Conservation (phyloP, 257 asterid genomes). For the Ophiorrhiza pumila region DNA sequence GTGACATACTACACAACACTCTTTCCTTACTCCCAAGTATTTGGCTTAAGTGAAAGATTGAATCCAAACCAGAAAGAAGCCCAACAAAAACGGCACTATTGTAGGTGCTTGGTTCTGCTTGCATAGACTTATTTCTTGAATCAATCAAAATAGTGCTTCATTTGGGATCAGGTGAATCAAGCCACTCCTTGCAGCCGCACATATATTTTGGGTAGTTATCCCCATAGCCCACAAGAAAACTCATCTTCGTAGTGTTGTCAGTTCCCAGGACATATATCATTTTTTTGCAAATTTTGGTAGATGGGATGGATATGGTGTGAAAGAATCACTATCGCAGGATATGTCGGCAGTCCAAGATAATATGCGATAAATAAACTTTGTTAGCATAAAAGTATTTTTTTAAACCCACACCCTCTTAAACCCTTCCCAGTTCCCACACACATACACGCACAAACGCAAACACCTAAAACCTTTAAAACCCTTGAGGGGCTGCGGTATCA, state of each 20-base stretch:
- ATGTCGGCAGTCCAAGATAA: slow-evolving; percentile 52
- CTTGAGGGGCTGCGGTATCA: not conserved
- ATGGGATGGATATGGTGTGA: slow-evolving; percentile 47
- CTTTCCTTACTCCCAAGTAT: not conserved
- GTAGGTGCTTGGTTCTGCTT: slow-evolving; percentile 78
- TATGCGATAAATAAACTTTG: too few relatives aligned
- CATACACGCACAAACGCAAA: not conserved
- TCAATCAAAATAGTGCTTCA: slow-evolving; percentile 66
- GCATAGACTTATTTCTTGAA: slow-evolving; percentile 81
- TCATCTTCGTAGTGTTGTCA: slow-evolving; percentile 66
- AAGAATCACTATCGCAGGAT: slow-evolving; percentile 47
- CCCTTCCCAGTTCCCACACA: not conserved
- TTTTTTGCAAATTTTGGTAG: slow-evolving; percentile 74
- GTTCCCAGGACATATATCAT: slow-evolving; percentile 77
- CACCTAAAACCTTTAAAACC: not conserved
- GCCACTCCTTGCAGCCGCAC: slow-evolving; percentile 88
- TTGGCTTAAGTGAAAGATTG: slow-evolving; percentile 41
- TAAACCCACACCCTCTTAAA: not conserved
- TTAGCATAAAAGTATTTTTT: too few relatives aligned
- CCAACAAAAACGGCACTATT: slow-evolving; percentile 70
- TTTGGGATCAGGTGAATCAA: slow-evolving; percentile 59
- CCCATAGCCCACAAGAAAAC: slow-evolving; percentile 84
- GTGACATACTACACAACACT: slow-evolving; percentile 12
- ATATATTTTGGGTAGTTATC: slow-evolving; percentile 63
- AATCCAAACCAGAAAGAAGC: slow-evolving; percentile 73